Base-by-base conservation (phyloP, 192 early-diverging fungal species). In the Rhizophlyctis rosea region DNA sequence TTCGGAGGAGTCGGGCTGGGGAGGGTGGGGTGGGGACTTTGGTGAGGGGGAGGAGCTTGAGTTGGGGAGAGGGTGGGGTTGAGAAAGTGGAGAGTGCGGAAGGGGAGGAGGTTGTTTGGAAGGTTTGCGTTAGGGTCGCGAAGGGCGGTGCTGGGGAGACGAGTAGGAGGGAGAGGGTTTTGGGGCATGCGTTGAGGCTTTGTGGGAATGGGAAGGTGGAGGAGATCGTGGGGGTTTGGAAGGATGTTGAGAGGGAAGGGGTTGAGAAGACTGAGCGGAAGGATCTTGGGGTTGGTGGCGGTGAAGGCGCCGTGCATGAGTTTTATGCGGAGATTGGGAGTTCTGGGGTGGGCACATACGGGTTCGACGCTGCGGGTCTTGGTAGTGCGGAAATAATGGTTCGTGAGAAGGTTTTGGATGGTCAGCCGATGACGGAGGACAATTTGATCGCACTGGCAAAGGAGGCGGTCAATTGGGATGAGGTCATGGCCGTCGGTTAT, bases 101-200 rank as follows among this genome's bases (percentile, higher is more conserved):
- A 25, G 65, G 49, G 0, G 65, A 54, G 7, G 65, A 76, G 32
- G 68, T 60, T 14, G 48, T 62, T 13, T 76, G 74, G 48, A 28
- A 51, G 9, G 47, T 68, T 29, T 70, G 69, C 50, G 49, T 76
- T 21, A 31, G 57, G 4, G 25, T 76, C 0, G 65, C 36, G 13
- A 35, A 24, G 23, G n/a, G n/a, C n/a, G n/a, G n/a, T n/a, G n/a
- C n/a, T n/a, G n/a, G n/a, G n/a, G 54, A 25, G 13, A 52, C 55
- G 2, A 31, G 61, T 47, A 78, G 61, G 61, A 7, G 64, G 34
- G 63, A 85, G 65, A 72, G 73, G n/a, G 62, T 79, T 3, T 57
- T 82, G 28, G 84, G 74, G 9, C 79, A 76, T 60, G 82, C 86
- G 1, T 60, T 88, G 50, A 61, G 74, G 2, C 57, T 78, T 11